Base-by-base conservation (phyloP, 768 basidiomycete genomes). In the Rhodotorula diobovata region DNA sequence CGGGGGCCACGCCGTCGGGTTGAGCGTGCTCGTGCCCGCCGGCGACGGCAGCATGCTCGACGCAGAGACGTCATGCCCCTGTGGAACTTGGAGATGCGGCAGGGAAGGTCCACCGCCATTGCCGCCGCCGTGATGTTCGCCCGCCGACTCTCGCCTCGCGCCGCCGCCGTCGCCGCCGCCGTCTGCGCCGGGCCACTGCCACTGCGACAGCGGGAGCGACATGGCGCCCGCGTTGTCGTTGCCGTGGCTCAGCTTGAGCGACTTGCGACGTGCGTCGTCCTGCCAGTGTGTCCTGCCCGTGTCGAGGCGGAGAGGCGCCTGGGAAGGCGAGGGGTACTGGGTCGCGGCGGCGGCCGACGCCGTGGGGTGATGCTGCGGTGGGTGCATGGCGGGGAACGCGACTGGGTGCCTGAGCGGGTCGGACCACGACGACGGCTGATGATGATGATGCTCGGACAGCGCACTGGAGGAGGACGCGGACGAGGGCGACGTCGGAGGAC, bases 191-290 rank as follows among this genome's bases (percentile, higher is more conserved):
- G 48, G 48, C 48, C 48, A 50, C 48, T 50, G 48, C 48, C 48
- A 50, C 48, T 50, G 48, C 25, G 48, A 25, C 11, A 50, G 48
- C 23, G 48, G 41, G 41, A 43, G 48, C 25, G 48, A 23, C 23
- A 50, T 25, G 48, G 25, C 25, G 23, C 23, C 48, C 25, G 10
- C 48, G 23, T 9, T 34, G 6, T 39, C 21, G 32, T 23, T 46
- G 48, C 46, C n/a, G 8, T 28, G 43, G 41, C 34, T 32, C 32
- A 64, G 54, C 43, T 32, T 34, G 11, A 64, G 2, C 23, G 41
- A 46, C 63, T 64, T 64, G 41, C 63, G 63, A 4, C 63, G 54
- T 14, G 5, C 43, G 16, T 64, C 63, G 54, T 48, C 63, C 23
- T 54, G 41, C 63, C 63, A 64, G 63, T 28, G 56, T 4, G 35